Conservation (phyloP, 106 monocot species). For the Acorus gramineus region DNA sequence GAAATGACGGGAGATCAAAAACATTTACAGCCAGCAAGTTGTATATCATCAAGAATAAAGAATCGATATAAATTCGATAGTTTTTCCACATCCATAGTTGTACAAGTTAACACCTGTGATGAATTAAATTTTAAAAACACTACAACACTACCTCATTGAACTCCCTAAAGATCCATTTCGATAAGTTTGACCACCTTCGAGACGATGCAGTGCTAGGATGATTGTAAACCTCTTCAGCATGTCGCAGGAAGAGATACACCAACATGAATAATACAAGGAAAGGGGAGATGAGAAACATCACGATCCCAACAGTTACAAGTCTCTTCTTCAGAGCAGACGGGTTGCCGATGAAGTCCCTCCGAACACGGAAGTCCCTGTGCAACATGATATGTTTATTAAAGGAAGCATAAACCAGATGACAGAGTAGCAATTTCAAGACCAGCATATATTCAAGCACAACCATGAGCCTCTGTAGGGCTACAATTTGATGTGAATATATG, state of each 20-base stretch:
- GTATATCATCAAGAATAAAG: no score
- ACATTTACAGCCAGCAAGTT: no score
- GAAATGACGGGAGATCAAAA: slow-evolving; percentile 4
- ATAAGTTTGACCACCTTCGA: slow-evolving; percentile 93
- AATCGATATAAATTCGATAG: no score
- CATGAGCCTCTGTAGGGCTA: no score
- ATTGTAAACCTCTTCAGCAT: slow-evolving; percentile 97
- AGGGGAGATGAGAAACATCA: slow-evolving; percentile 79
- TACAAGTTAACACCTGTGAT: no score
- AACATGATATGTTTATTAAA: neutral
- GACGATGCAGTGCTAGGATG: slow-evolving; percentile 92
- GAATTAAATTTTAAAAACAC: neutral
- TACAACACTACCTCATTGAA: slow-evolving; percentile 74
- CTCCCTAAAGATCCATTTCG: slow-evolving; percentile 94
- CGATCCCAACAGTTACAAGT: slow-evolving; percentile 56
- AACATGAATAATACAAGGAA: slow-evolving; percentile 90
- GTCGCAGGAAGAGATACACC: slow-evolving; percentile 80
- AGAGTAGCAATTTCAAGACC: no score
- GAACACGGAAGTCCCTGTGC: slow-evolving; percentile 83
- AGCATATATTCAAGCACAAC: no score
- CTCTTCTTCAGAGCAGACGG: slow-evolving; percentile 65
- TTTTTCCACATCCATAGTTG: no score
- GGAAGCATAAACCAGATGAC: no score
- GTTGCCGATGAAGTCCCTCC: slow-evolving; percentile 68
- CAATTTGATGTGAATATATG: no score